These are phyloP conservation scores for Termitomyces sp. DNA, from an alignment of 768 basidiomycete species.

Conservation along the genomic window DNA sequence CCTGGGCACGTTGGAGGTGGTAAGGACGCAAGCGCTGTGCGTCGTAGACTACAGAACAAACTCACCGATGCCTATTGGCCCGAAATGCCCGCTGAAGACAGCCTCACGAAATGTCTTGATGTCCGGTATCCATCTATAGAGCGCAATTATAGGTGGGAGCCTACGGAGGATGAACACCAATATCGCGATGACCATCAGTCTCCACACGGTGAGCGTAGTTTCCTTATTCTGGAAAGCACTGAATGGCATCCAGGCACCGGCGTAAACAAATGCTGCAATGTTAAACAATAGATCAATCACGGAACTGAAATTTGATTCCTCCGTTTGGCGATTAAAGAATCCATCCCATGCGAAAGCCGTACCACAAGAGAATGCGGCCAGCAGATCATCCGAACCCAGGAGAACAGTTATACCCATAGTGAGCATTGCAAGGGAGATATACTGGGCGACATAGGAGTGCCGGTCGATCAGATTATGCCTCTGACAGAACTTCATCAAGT, in stretches of 20 bases:
- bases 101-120: conserved; percentile 94
- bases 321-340: conserved; percentile 89
- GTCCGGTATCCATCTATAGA: conserved; percentile 94
- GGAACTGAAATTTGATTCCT: conserved; percentile 92
- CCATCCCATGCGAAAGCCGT: conserved; percentile 97
- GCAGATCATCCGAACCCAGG: conserved; percentile 88
- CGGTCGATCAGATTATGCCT: conserved; percentile 83
- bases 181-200: conserved; percentile 78
- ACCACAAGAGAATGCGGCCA: conserved; percentile 93
- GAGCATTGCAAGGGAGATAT: conserved; percentile 76
- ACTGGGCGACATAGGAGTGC: conserved; percentile 92
- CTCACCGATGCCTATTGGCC: conserved; percentile 75
- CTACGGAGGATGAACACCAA: conserved; percentile 78
- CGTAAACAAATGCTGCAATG: conserved; percentile 90
- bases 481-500: conserved; percentile 93
- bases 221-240: conserved; percentile 59
- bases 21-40: neutral
- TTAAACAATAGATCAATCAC: conserved; percentile 97
- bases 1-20: conserved; percentile 33
- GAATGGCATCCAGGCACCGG: conserved; percentile 98
- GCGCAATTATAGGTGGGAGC: conserved; percentile 74
- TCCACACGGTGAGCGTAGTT: conserved; percentile 74
- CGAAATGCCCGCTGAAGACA: conserved; percentile 92
- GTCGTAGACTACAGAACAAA: neutral
- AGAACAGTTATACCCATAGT: conserved; percentile 81